These are phyloP conservation scores for Trametes versicolor DNA, from an alignment of 1,284 basidiomycete species.

Conservation along the genomic window DNA sequence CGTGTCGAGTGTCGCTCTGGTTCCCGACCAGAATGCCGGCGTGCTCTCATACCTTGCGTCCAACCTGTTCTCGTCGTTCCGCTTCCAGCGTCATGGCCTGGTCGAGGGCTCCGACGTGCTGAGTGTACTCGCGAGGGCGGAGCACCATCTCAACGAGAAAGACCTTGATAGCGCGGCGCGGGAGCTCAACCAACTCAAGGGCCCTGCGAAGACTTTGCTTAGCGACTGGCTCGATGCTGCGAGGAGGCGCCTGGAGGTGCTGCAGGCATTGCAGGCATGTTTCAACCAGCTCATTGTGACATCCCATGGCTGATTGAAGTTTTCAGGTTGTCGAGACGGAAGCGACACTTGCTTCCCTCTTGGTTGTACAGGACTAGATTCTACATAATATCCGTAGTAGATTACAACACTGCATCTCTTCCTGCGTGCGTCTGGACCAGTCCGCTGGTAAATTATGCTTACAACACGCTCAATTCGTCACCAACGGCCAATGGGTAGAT, in stretches of 20 bases:
- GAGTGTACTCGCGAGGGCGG: constrained; percentile 89
- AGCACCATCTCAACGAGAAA: constrained; percentile 91
- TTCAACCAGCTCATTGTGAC: neutral
- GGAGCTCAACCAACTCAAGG: constrained; percentile 91
- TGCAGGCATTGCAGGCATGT: constrained; percentile 90
- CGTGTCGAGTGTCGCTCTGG: constrained; percentile 88
- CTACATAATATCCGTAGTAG: constrained; percentile 35
- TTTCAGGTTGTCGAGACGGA: constrained; percentile 84
- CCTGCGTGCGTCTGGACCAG: neutral
- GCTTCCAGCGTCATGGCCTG: constrained; percentile 82
- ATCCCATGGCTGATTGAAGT: constrained; percentile 15
- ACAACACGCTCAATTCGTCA: too few relatives aligned
- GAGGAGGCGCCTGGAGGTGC: constrained; percentile 88
- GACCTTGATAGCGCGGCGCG: constrained; percentile 92
- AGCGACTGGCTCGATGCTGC: constrained; percentile 95
- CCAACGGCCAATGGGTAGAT: too few relatives aligned
- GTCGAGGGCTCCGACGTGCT: constrained; percentile 87
- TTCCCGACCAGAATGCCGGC: constrained; percentile 90
- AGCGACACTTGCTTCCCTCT: constrained; percentile 75
- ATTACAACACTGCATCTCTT: constrained; percentile 33
- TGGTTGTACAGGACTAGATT: constrained; percentile 56
- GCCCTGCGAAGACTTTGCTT: constrained; percentile 86
- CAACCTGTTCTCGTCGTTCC: constrained; percentile 77
- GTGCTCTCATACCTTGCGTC: constrained; percentile 91
- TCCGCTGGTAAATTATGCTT: too few relatives aligned